Base-by-base conservation (phyloP, 2,329 filamentous ascomycete genomes). In the Furcasterigmium sp. region DNA sequence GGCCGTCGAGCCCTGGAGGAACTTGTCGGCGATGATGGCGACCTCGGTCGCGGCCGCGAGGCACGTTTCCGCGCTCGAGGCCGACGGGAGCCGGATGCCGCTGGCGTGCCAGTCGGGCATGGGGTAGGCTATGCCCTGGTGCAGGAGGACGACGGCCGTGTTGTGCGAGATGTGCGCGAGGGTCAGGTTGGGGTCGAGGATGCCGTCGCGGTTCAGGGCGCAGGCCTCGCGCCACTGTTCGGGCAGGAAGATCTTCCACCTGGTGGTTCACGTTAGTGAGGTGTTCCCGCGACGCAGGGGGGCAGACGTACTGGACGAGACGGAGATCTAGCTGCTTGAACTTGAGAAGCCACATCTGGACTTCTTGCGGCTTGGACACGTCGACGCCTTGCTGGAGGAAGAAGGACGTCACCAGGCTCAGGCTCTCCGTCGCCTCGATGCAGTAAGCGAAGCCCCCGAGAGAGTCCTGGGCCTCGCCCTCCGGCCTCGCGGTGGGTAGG, bases 191-290 rank as follows among this genome's bases (percentile, higher is more conserved):
- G 68, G 68, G 42, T 73, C 69, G 57, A 73, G 65, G 9, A 55
- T 55, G 14, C 56, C 55, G 39, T 67, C 61, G 8, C 51, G 51
- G 36, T 70, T 68, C 2, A 67, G 50, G 7, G 64, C 66, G 19
- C 67, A 64, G 1, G 61, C 59, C 19, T 63, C 60, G 3, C 58
- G 52, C 69, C 69, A 72, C 41, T 61, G 60, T 36, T 63, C 60
- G 1, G 69, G 69, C 1, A 72, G 56, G 38, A 69, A 67, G 32
- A 70, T 57, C 44, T 71, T 70, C 69, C 69, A 71, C 37, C 64
- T 67, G 19, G 14, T 2, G 7, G 7, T 26, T 11, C 23, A 7
- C 19, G 18, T 10, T 23, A 45, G 32, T 39, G 34, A 30, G 25
- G 18, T 36, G 10, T 19, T 11, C 14, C 10, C 7, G 23, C 11